Evolutionary conservation across 176 grass and related monocot genomes (phyloP).

Genomic region (Puya raimondii): DNA sequence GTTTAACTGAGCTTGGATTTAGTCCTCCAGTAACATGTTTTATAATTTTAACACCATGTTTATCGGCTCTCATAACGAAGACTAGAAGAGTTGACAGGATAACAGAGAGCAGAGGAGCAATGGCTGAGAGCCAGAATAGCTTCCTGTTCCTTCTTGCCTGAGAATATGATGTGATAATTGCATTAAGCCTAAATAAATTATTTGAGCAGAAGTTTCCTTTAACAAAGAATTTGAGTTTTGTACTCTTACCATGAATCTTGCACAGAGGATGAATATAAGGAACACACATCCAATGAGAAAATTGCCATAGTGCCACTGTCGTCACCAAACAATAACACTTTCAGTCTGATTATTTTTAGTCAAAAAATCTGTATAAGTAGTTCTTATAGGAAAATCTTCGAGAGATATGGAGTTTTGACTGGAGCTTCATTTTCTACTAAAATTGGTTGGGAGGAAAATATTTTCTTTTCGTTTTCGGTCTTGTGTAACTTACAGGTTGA

Average conservation of each 20-base stretch:
- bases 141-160: conserved; percentile 85
- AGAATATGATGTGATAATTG: conserved; percentile 6
- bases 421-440: background rate
- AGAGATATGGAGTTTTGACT: background rate
- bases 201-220: background rate
- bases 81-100: conserved; percentile 64
- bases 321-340: conserved; percentile 9
- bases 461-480: conserved; percentile 4
- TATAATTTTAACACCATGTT: conserved; percentile 94
- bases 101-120: conserved; percentile 66
- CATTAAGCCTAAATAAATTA: conserved; percentile 1
- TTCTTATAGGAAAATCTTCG: background rate
- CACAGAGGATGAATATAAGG: conserved; percentile 77
- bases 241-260: conserved; percentile 85
- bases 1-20: conserved; percentile 71
- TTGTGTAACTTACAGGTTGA: conserved; percentile 33
- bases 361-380: conserved; percentile 1
- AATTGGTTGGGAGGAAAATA: background rate
- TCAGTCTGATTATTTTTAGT: background rate
- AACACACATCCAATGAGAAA: conserved; percentile 89
- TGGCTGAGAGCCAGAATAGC: conserved; percentile 75
- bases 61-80: conserved; percentile 61
- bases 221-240: background rate
- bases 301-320: conserved; percentile 80
- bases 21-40: conserved; percentile 52